Percentiles rank a stretch among this genome's conserved stretches.
phyloP scores from a whole-genome alignment of 179 eudicot species.

The Spergularia azorica region DNA sequence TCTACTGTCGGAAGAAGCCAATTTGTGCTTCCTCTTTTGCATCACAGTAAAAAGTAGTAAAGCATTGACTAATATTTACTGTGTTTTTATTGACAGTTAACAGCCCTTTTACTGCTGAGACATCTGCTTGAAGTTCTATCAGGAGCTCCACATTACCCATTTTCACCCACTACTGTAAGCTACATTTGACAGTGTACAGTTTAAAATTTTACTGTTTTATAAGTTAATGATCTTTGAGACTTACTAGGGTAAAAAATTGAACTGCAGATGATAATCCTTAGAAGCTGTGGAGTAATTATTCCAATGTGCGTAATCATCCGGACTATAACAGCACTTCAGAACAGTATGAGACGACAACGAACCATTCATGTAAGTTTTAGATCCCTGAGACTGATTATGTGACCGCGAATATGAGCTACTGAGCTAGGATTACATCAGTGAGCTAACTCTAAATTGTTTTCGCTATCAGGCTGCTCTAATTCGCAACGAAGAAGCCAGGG shows the following conservation, averaged over 20 bases:
- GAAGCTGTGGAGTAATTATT: slow-evolving; percentile 65
- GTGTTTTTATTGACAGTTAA: slow-evolving; percentile 52
- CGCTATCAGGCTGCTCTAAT: slow-evolving; percentile 29
- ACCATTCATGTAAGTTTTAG: slow-evolving; percentile 36
- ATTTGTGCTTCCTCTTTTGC: too few species aligned
- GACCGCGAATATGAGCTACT: too few species aligned
- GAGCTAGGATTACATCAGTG: neutral
- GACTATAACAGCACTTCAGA: slow-evolving; percentile 52
- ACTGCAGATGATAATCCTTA: slow-evolving; percentile 59
- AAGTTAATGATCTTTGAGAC: neutral
- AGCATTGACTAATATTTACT: neutral
- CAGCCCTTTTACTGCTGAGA: slow-evolving; percentile 55
- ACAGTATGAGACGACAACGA: slow-evolving; percentile 47
- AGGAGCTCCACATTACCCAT: slow-evolving; percentile 57
- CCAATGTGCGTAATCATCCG: slow-evolving; percentile 77
- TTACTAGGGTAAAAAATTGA: neutral
- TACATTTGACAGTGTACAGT: neutral
- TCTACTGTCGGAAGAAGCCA: too few species aligned
- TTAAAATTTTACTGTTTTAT: neutral
- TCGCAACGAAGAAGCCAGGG: slow-evolving; percentile 18
- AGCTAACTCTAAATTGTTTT: slow-evolving; percentile 13
- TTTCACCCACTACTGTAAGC: slow-evolving; percentile 71
- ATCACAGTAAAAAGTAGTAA: too few species aligned
- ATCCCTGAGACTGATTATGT: neutral
- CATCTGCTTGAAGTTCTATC: slow-evolving; percentile 45